Evolutionary conservation across 2,329 filamentous ascomycete species (phyloP).

Genomic region (Diplodia intermedia): DNA sequence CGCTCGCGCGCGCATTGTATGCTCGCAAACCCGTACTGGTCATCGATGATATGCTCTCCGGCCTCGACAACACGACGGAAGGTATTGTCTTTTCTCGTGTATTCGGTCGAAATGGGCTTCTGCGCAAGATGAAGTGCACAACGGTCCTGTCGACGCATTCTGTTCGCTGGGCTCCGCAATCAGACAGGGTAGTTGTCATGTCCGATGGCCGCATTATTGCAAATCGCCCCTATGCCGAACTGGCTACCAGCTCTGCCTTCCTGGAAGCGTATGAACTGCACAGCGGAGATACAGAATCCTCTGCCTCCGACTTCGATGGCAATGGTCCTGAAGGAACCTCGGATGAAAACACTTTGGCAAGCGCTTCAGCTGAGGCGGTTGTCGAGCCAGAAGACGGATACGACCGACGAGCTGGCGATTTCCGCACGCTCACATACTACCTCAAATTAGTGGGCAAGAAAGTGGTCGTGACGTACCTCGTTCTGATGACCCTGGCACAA

Average conservation of each 20-base stretch:
- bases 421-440: slow-evolving; percentile 23
- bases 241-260: neutral
- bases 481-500: neutral
- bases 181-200: slow-evolving; percentile 33
- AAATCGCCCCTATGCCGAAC: slow-evolving; percentile 3
- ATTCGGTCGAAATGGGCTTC: slow-evolving; percentile 55
- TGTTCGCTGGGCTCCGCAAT: slow-evolving; percentile 21
- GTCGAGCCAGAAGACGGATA: neutral
- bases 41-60: slow-evolving; percentile 61
- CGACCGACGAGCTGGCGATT: slow-evolving; percentile 27
- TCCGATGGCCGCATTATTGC: slow-evolving; percentile 5
- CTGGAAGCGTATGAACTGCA: slow-evolving; percentile 1
- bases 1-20: slow-evolving; percentile 62
- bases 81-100: slow-evolving; percentile 57
- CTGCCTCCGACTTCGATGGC: neutral
- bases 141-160: slow-evolving; percentile 34
- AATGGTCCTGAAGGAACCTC: neutral
- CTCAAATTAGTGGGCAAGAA: slow-evolving; percentile 13
- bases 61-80: slow-evolving; percentile 58
- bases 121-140: slow-evolving; percentile 42
- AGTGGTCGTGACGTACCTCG: neutral
- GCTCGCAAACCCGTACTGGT: slow-evolving; percentile 56
- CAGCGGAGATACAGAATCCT: neutral
- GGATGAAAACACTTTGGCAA: neutral
- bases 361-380: neutral